Evolutionary conservation across 73 alveolate species (phyloP).

Genomic region (Paramecium pentaurelia): DNA sequence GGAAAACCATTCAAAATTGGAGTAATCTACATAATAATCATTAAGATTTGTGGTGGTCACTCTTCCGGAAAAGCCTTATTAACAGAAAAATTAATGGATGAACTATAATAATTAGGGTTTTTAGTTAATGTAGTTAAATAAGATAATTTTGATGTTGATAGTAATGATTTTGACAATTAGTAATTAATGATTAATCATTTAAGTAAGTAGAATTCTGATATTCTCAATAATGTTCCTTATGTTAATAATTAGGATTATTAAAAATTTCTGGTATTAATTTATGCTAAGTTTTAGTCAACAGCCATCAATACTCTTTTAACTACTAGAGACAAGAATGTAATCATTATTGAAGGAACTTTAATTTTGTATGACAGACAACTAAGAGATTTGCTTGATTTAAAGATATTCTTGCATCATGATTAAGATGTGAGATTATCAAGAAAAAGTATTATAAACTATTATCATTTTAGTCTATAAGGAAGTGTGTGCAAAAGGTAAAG

Average conservation of each 20-base stretch:
- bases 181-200: not conserved
- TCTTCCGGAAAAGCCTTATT: conserved; percentile 23
- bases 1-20: conserved; percentile 8
- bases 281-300: not conserved
- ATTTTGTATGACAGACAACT: conserved; percentile 71
- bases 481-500: not conserved
- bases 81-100: not conserved
- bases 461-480: not conserved
- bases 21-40: not conserved
- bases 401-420: conserved; percentile 87
- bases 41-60: conserved; percentile 26
- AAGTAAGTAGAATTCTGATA: not conserved
- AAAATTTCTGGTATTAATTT: not conserved
- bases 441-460: conserved; percentile 48
- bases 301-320: not conserved
- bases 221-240: not conserved
- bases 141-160: not conserved
- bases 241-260: not conserved
- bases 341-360: conserved; percentile 92
- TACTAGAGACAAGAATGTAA: conserved; percentile 22
- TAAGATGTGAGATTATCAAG: conserved; percentile 93
- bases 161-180: not conserved
- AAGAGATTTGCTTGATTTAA: conserved; percentile 80
- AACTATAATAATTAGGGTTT: not conserved
- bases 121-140: not conserved